Evolutionary conservation across 345 rosid species (phyloP).

Genomic region (Salix arbutifolia): DNA sequence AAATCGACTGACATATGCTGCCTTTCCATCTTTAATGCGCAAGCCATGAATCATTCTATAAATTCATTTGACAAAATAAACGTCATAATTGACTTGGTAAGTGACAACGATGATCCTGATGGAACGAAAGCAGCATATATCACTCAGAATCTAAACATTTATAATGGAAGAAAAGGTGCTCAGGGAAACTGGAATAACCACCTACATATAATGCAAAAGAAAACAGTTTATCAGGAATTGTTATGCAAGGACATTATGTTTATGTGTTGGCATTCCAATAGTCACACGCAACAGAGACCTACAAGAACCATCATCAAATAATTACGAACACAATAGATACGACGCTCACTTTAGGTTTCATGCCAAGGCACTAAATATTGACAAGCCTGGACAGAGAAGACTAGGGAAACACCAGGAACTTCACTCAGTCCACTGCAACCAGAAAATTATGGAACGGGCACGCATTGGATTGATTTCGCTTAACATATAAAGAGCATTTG

Average conservation of each 20-base stretch:
- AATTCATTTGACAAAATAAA: neutral
- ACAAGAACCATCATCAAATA: neutral
- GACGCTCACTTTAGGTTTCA: neutral
- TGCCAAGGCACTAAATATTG: too few species aligned
- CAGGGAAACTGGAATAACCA: neutral
- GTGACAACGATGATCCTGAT: neutral
- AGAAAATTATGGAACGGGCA: neutral
- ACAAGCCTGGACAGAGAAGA: neutral
- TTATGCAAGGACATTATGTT: neutral
- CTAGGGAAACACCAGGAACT: neutral
- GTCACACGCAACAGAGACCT: neutral
- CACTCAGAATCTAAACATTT: neutral
- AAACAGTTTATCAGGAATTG: neutral
- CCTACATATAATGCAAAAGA: neutral
- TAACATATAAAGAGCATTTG: neutral
- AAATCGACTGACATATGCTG: conserved; percentile 75
- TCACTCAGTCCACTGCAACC: neutral
- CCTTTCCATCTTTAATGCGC: conserved; percentile 84
- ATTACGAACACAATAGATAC: neutral
- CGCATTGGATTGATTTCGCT: neutral
- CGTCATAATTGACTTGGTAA: neutral
- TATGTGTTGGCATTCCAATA: neutral
- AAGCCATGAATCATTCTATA: conserved; percentile 93
- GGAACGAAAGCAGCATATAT: neutral
- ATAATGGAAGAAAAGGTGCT: neutral